phyloP scores from a whole-genome alignment of 2,329 filamentous ascomycete species.

The Fusarium piperis region DNA sequence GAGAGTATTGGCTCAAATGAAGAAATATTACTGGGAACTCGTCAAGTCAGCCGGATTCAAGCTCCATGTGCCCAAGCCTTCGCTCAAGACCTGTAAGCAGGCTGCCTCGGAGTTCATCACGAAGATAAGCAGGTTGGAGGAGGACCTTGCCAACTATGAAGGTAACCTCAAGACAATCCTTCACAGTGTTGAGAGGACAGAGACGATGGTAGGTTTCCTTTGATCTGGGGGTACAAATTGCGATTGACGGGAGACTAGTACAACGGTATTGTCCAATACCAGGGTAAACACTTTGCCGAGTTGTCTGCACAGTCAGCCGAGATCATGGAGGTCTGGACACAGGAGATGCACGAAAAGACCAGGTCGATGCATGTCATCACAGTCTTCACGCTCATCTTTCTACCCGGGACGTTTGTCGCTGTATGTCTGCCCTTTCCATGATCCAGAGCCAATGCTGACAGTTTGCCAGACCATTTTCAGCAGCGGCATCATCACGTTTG shows the following conservation, averaged over 20 bases:
- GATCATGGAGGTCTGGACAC: slow-evolving; percentile 7
- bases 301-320: background rate
- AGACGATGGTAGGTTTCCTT: background rate
- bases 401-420: slow-evolving; percentile 51
- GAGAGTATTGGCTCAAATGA: background rate
- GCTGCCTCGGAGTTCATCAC: background rate
- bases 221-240: fast-evolving
- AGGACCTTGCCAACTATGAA: slow-evolving; percentile 7
- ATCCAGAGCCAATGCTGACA: background rate
- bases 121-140: background rate
- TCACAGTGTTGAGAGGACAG: background rate
- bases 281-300: slow-evolving; percentile 6
- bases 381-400: slow-evolving; percentile 58
- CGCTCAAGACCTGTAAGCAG: background rate
- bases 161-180: background rate
- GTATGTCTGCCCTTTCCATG: background rate
- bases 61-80: background rate
- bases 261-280: slow-evolving; percentile 10
- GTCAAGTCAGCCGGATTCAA: background rate
- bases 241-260: background rate
- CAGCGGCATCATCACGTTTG: slow-evolving; percentile 10
- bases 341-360: slow-evolving; percentile 14
- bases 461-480: background rate
- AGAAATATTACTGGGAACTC: background rate
- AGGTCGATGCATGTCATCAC: slow-evolving; percentile 21